Base-by-base conservation (phyloP, 257 asterid genomes). In the Solanum tacnaense region DNA sequence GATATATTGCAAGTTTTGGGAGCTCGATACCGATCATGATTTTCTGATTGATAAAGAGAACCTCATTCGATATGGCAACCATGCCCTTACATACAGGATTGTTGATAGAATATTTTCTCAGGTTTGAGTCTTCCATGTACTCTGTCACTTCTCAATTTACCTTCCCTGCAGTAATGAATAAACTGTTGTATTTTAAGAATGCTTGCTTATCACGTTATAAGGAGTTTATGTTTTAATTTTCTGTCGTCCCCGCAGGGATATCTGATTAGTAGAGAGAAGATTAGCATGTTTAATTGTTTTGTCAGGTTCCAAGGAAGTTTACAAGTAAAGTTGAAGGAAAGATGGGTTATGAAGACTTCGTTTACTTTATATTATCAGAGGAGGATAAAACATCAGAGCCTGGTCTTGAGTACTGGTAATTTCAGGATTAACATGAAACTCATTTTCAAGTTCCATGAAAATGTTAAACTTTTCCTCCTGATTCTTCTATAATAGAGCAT, bases 1-100 rank as follows among this genome's bases (percentile, higher is more conserved):
- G 93, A 97, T 97, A 93, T 97, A 97, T 90, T 97, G 99, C 98
- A 97, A 97, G 92, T 97, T 97, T 89, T 97, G 99, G 99, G 99
- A 97, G 95, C 98, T 97, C 90, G 99, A 97, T 89, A 92, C 99
- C 12, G 99, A 97, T 92, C 99, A 97, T 88, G 99, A 97, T 91
- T 97, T 97, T 91, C 93, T 95, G 90, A 97, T 97, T 74, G 99
- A 97, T 91, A 97, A 97, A 90, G 99, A 97, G 93, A 96, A 96
- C 90, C 98, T 97, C 91, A 95, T 97, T 88, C 94, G 97, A 96
- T 97, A 97, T 93, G 99, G 99, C 89, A 97, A 97, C 91, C 99
- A 97, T 73, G 98, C 98, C 88, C 99, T 97, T 85, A 97, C 99
- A 38, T 97, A 97, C 96, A 92, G 99, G 93, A 97, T 97, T 90